Conservation (phyloP, 352 stramenopile species). For the Pythium brassicae region DNA sequence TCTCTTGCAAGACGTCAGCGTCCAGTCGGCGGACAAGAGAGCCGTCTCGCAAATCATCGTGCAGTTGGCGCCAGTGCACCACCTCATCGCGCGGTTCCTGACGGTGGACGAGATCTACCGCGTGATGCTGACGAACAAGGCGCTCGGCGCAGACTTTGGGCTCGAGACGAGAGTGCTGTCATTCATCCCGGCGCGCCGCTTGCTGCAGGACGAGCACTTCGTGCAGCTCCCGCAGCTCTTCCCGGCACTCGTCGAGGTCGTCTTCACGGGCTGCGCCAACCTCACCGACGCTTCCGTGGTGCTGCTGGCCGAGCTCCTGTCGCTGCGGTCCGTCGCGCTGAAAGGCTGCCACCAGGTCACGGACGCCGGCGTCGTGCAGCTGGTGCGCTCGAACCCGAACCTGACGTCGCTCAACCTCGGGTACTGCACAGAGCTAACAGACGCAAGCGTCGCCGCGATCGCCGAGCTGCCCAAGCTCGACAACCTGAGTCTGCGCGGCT, state of each 20-base stretch:
- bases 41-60: constrained; percentile 5
- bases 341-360: constrained; percentile 75
- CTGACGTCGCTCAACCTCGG: constrained; percentile 68
- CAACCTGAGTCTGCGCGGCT: constrained; percentile 60
- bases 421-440: constrained; percentile 74
- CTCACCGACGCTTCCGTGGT: constrained; percentile 48
- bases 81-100: constrained; percentile 40
- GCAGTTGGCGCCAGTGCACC: constrained; percentile 33
- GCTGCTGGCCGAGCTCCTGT: constrained; percentile 29
- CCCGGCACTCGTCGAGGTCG: constrained; percentile 42
- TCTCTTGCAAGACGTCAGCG: background rate
- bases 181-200: constrained; percentile 49
- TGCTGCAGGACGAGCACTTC: constrained; percentile 45
- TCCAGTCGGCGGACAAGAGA: background rate
- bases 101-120: constrained; percentile 50
- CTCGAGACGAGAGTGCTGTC: constrained; percentile 32
- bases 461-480: constrained; percentile 33
- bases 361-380: constrained; percentile 20
- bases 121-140: constrained; percentile 39
- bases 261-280: constrained; percentile 58
- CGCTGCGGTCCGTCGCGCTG: constrained; percentile 37
- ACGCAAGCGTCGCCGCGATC: constrained; percentile 48
- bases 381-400: constrained; percentile 15
- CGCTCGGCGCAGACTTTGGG: constrained; percentile 39
- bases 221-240: constrained; percentile 36